A percentile compares a stretch with the other conserved stretches of the same genome.
Conservation (phyloP, 1,284 basidiomycete genomes). For the Albatrellus sp. region DNA sequence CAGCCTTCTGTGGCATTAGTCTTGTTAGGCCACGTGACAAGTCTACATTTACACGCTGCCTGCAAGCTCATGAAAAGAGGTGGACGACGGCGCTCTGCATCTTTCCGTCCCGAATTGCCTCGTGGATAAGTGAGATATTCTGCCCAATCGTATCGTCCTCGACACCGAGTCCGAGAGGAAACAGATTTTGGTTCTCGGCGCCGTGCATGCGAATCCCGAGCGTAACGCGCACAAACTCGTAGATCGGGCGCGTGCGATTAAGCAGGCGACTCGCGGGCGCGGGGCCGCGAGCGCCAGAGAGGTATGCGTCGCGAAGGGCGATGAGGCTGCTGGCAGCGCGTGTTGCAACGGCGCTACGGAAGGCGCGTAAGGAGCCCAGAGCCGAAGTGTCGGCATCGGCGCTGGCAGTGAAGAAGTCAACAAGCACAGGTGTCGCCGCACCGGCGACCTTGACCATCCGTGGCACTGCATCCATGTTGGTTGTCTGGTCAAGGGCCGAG, state of each 20-base stretch:
- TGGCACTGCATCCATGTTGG: conserved; percentile 53
- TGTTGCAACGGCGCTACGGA: conserved; percentile 36
- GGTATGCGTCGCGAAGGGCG: conserved; percentile 37
- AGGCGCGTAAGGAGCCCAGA: conserved; percentile 27
- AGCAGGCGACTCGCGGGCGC: conserved; percentile 52
- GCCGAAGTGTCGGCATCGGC: conserved; percentile 17
- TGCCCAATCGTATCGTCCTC: conserved; percentile 54
- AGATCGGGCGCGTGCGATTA: conserved; percentile 51
- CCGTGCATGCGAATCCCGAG: conserved; percentile 69
- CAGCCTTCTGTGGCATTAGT: not conserved
- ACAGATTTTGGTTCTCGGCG: conserved; percentile 46
- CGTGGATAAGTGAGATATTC: conserved; percentile 56
- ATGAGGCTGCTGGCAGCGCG: conserved; percentile 33
- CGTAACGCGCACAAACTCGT: conserved; percentile 56
- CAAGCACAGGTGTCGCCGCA: conserved; percentile 43
- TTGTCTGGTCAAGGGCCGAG: conserved; percentile 49
- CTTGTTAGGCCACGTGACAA: not conserved
- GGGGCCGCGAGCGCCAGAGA: conserved; percentile 38
- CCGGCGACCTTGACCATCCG: conserved; percentile 59
- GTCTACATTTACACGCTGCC: too few relatives aligned
- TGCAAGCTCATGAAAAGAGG: conserved; percentile 25
- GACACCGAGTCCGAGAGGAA: conserved; percentile 41
- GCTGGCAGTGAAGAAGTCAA: conserved; percentile 41
- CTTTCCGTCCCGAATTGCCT: conserved; percentile 65
- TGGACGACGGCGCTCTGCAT: conserved; percentile 45